Conservation (phyloP, 176 grass and related monocot species). For the Phragmites australis region DNA sequence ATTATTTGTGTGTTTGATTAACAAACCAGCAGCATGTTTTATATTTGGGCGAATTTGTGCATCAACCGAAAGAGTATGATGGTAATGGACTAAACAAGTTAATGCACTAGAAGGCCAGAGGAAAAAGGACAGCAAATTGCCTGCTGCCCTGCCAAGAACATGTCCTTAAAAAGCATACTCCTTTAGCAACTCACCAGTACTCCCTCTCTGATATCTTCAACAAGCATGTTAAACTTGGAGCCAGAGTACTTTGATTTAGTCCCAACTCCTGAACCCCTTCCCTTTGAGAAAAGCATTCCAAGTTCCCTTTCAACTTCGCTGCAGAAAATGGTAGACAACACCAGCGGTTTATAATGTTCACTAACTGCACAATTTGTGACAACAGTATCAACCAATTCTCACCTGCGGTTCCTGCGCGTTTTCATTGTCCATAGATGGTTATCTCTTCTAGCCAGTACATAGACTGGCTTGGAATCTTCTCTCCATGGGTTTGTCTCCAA, state of each 20-base stretch:
- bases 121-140: not conserved
- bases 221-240: slow-evolving; percentile 86
- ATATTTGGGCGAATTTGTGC: not conserved
- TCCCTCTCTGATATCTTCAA: slow-evolving; percentile 96
- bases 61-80: not conserved
- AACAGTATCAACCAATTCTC: slow-evolving; percentile 17
- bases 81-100: not conserved
- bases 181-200: slow-evolving; percentile 68
- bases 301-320: slow-evolving; percentile 97
- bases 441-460: slow-evolving; percentile 85
- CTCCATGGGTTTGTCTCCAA: slow-evolving; percentile 97
- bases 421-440: slow-evolving; percentile 97
- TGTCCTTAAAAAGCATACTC: not conserved
- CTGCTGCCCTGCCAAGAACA: not conserved
- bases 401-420: slow-evolving; percentile 78
- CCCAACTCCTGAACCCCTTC: slow-evolving; percentile 51
- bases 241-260: slow-evolving; percentile 70
- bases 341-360: not conserved
- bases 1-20: not conserved
- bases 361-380: not conserved
- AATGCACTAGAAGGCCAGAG: not conserved
- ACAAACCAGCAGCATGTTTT: not conserved
- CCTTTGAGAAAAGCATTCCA: slow-evolving; percentile 84
- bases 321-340: not conserved
- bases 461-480: slow-evolving; percentile 84